These are phyloP conservation scores for Cicer cuneatum DNA, from an alignment of 306 rosid genomes.

Conservation along the genomic window DNA sequence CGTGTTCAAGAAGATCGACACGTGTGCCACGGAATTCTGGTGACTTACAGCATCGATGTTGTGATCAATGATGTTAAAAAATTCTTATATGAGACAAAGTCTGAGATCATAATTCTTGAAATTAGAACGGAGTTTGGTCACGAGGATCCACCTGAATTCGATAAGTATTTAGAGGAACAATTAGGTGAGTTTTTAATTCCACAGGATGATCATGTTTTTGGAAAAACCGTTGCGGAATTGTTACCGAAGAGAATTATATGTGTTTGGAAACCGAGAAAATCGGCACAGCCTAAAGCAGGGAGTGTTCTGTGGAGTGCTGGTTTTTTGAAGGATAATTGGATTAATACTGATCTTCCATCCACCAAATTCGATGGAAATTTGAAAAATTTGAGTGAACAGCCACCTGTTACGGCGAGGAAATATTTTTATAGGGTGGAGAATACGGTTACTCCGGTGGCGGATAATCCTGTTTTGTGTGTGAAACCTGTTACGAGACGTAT, in stretches of 20 bases:
- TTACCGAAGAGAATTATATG: constrained; percentile 78
- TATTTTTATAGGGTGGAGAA: constrained; percentile 93
- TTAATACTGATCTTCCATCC: constrained; percentile 84
- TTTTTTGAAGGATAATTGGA: constrained; percentile 78
- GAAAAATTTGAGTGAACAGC: constrained; percentile 73
- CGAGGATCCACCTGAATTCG: constrained; percentile 78
- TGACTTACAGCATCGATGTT: constrained; percentile 65
- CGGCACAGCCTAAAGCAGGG: constrained; percentile 66
- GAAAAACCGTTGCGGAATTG: constrained; percentile 63
- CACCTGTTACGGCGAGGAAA: constrained; percentile 61
- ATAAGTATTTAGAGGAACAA: constrained; percentile 65
- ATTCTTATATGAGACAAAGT: constrained; percentile 65
- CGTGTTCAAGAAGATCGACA: constrained; percentile 69
- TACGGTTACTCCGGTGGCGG: constrained; percentile 81
- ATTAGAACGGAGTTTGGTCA: constrained; percentile 83
- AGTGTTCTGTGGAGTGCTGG: constrained; percentile 71
- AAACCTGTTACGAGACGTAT: constrained; percentile 79
- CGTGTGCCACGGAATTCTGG: constrained; percentile 82
- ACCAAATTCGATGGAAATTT: constrained; percentile 82
- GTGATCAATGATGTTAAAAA: constrained; percentile 65
- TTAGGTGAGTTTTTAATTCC: constrained; percentile 70
- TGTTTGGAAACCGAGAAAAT: constrained; percentile 86
- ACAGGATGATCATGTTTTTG: constrained; percentile 70
- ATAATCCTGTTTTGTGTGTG: constrained; percentile 80
- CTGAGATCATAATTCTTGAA: constrained; percentile 79